Percentiles rank a stretch among this genome's conserved stretches.
Evolutionary conservation across 2,329 filamentous ascomycete species (phyloP).

Genomic region (Lizonia empirigonia): DNA sequence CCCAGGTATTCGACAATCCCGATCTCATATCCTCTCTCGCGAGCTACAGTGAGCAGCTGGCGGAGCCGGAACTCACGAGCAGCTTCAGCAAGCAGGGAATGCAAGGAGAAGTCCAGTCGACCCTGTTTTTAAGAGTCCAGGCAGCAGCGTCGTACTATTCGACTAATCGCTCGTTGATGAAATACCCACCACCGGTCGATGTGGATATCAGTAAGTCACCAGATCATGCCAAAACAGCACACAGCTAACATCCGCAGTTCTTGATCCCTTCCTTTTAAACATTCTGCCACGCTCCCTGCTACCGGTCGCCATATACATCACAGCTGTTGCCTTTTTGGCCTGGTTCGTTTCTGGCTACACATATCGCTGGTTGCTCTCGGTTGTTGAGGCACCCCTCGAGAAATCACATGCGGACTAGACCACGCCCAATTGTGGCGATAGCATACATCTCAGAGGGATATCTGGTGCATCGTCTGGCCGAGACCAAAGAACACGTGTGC

Average conservation of each 20-base stretch:
- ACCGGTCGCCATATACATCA: slow-evolving; percentile 72
- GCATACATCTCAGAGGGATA: not conserved
- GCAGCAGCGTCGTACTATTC: slow-evolving; percentile 87
- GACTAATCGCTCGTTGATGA: slow-evolving; percentile 75
- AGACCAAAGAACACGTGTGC: not conserved
- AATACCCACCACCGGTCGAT: slow-evolving; percentile 70
- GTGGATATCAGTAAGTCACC: slow-evolving; percentile 68
- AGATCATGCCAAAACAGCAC: not conserved
- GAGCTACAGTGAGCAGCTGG: slow-evolving; percentile 61
- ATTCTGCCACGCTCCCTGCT: slow-evolving; percentile 77
- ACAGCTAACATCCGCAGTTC: slow-evolving; percentile 56
- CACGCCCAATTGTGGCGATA: not conserved
- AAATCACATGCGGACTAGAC: slow-evolving; percentile 45
- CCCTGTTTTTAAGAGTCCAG: slow-evolving; percentile 74
- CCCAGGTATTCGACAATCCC: slow-evolving; percentile 65
- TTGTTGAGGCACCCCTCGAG: slow-evolving; percentile 22
- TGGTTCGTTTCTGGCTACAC: slow-evolving; percentile 58
- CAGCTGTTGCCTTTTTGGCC: slow-evolving; percentile 61
- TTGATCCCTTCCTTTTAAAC: slow-evolving; percentile 85
- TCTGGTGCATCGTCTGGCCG: not conserved
- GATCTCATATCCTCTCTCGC: slow-evolving; percentile 69
- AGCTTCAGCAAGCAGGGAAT: slow-evolving; percentile 1
- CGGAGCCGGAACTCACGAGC: slow-evolving; percentile 34
- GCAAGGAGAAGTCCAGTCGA: slow-evolving; percentile 50
- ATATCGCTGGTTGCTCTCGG: slow-evolving; percentile 38